Percentiles rank a stretch among this genome's conserved stretches.
phyloP scores from a whole-genome alignment of 768 basidiomycete species.

The Xerocomellus chrysenteron region DNA sequence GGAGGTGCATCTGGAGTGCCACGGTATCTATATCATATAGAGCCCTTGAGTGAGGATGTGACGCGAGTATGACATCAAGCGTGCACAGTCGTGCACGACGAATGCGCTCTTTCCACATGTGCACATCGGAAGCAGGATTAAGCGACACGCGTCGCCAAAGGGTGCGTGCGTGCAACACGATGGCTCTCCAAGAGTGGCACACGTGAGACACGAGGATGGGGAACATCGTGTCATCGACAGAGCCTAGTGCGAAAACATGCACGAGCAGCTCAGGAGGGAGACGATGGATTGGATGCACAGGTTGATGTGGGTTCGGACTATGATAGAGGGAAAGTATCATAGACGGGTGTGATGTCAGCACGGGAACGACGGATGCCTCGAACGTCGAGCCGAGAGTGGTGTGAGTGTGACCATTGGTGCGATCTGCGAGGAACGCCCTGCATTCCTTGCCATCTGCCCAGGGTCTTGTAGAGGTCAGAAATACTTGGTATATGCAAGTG shows the following conservation, averaged over 20 bases:
- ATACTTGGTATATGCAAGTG: background rate
- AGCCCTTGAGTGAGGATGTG: conserved; percentile 25
- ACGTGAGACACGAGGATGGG: conserved; percentile 68
- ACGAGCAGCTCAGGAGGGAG: conserved; percentile 66
- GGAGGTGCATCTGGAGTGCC: conserved; percentile 61
- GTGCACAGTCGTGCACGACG: conserved; percentile 58
- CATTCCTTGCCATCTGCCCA: conserved; percentile 21
- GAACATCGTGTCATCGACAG: conserved; percentile 54
- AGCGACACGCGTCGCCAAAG: conserved; percentile 66
- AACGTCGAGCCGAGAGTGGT: conserved; percentile 15
- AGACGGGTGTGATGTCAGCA: conserved; percentile 25
- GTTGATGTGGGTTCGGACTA: conserved; percentile 17
- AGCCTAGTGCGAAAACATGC: conserved; percentile 61
- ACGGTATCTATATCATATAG: conserved; percentile 41
- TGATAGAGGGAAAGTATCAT: conserved; percentile 29
- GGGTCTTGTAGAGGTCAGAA: conserved; percentile 14
- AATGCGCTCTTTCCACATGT: conserved; percentile 66
- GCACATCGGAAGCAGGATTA: conserved; percentile 38
- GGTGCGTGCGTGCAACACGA: conserved; percentile 57
- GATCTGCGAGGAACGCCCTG: conserved; percentile 20
- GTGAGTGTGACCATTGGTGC: conserved; percentile 19
- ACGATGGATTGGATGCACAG: conserved; percentile 50
- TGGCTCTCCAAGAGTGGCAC: conserved; percentile 61
- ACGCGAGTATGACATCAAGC: conserved; percentile 57
- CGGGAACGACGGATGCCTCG: conserved; percentile 15